Evolutionary conservation across 1,139 yeast species (phyloP), one percentile per base, ranked within the genome.

Genomic region (Meyerozyma smithsonii): DNA sequence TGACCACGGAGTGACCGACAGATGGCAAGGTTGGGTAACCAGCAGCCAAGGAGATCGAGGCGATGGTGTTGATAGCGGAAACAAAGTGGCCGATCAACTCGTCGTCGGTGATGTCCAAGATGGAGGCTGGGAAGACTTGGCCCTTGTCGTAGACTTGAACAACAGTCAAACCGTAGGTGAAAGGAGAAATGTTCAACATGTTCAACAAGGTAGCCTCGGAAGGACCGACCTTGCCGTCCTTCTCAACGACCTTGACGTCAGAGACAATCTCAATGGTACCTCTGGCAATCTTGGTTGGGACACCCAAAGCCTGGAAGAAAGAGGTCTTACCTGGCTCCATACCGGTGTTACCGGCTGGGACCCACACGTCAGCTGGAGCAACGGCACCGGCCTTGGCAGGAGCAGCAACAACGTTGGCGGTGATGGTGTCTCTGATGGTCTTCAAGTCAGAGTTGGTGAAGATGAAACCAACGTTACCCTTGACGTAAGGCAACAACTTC

Each of bases 321-420:
- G 98, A 92, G 66, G 99, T 92, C 89, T 92, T 92, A 84, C 97
- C 97, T 74, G 99, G 99, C 79, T 92, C 98, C 96, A 94, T 90
- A 85, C 98, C 97, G 61, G 99, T 92, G 96, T 92, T 94, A 76
- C 96, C 95, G 61, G 97, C 97, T 71, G 95, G 95, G 61, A 92
- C 85, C 84, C 82, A 87, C 65, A 92, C 97, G 66, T 90, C 97
- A 69, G 72, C 83, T 72, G 97, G 98, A 64, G 99, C 97, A 68
- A 89, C 69, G 66, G 97, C 98, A 89, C 98, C 98, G 57, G 98
- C 95, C 79, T 90, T 90, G 64, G 99, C 99, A 74, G 99, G 99
- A 64, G 99, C 99, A 66, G 97, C 96, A 69, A 92, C 97, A 74
- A 84, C 92, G 88, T 94, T 92, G 62, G 86, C 70, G 58, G 84